phyloP scores from a whole-genome alignment of 805 yeast genomes.

The Starmerella khaoyaiensis region DNA sequence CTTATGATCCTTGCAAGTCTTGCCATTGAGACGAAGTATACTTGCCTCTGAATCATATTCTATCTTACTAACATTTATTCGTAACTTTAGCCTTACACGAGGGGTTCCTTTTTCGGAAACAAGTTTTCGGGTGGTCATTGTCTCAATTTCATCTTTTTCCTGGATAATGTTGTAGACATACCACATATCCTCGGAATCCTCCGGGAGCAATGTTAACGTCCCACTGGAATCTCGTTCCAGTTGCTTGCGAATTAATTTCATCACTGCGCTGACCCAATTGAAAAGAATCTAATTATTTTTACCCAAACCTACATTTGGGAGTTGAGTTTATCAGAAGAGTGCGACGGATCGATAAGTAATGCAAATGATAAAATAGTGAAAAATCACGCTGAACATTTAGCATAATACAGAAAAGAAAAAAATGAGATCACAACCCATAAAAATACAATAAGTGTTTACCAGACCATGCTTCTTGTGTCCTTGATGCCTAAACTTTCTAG shows the following conservation, averaged over 20 bases:
- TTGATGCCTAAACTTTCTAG: no score
- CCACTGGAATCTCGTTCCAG: slow-evolving; percentile 53
- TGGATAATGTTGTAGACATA: slow-evolving; percentile 67
- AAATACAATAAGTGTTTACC: no score
- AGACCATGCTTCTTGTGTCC: no score
- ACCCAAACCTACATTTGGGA: no score
- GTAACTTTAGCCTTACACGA: slow-evolving; percentile 49
- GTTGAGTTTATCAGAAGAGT: no score
- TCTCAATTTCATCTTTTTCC: slow-evolving; percentile 58
- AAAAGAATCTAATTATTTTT: no score
- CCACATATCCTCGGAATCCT: slow-evolving; percentile 90
- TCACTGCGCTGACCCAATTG: no score
- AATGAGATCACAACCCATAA: no score
- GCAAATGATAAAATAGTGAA: no score
- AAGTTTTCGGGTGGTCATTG: slow-evolving; percentile 57
- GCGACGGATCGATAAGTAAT: no score
- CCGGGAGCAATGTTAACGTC: slow-evolving; percentile 52
- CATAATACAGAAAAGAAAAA: not conserved
- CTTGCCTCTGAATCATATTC: slow-evolving; percentile 74
- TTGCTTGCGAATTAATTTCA: slow-evolving; percentile 44
- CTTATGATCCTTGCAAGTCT: slow-evolving; percentile 46
- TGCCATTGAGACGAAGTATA: slow-evolving; percentile 67
- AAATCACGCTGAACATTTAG: no score
- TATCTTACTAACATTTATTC: slow-evolving; percentile 47
- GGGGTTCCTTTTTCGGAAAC: slow-evolving; percentile 31